Base-by-base conservation (phyloP, 345 rosid species). In the Dipteronia dyeriana region DNA sequence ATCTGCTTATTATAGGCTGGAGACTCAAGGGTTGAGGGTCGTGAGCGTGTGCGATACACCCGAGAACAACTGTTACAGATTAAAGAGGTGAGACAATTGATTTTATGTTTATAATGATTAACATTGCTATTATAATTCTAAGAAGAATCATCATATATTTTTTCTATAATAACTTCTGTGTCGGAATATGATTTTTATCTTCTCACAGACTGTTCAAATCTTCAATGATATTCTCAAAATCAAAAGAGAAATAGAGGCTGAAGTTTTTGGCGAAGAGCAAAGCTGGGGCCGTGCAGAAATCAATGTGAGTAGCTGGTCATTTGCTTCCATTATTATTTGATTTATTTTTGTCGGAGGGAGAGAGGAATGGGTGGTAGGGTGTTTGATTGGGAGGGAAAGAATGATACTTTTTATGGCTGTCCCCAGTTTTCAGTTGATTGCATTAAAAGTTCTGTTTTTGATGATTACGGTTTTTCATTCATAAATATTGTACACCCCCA, bases 191-290 rank as follows among this genome's bases (percentile, higher is more conserved):
- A 3, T 68, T 54, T 23, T 74, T 66, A 45, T 57, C 51, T 66
- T 71, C 61, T 71, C 51, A 19, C 71, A 93, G 98, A 81, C 70
- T 54, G 81, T 74, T 69, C 87, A 88, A 75, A 79, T 89, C 75
- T 76, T 84, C 66, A 97, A 89, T 31, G 92, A 94, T 51, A 86
- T 96, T 68, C 71, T 91, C 79, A 94, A 87, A 78, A 82, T 89
- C 69, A 89, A 82, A 76, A 80, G 76, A 70, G 97, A 94, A 71
- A 75, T 96, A 72, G 90, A 89, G n/a, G 79, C 86, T 77, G 97
- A 94, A 70, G 79, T 94, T 61, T 89, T 88, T 75, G 94, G 95
- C 13, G 93, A 91, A 85, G 97, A 91, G 70, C 92, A 88, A 79
- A 88, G 54, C 85, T 90, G 97, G 98, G 82, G 81, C 45, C 92